Conservation (phyloP, 495 filamentous ascomycete genomes). For the Staphylotrichum tortipilum region DNA sequence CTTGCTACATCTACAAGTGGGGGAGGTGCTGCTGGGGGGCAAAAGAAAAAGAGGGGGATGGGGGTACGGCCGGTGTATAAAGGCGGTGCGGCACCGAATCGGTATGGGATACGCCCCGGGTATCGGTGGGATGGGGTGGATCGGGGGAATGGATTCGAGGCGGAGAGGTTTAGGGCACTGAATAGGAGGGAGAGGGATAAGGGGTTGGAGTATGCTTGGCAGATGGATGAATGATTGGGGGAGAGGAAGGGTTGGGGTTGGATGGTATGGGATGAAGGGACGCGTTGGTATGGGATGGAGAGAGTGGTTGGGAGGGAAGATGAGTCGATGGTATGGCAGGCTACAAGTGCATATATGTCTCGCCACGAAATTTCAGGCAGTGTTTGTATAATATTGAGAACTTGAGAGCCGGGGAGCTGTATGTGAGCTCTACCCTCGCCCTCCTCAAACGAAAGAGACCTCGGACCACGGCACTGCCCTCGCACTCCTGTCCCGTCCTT, state of each 20-base stretch:
- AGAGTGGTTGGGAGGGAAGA: too few relatives aligned
- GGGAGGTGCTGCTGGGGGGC: constrained; percentile 18
- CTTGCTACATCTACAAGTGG: constrained; percentile 36
- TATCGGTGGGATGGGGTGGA: constrained; percentile 98
- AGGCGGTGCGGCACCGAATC: constrained; percentile 76
- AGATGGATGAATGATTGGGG: constrained; percentile 67
- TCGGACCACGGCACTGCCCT: too few relatives aligned
- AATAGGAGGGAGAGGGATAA: constrained; percentile 65
- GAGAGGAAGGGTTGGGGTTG: not conserved
- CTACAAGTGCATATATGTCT: too few relatives aligned
- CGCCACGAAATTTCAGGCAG: too few relatives aligned
- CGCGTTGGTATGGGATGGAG: too few relatives aligned
- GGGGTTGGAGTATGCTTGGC: constrained; percentile 84
- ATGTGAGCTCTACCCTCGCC: not conserved
- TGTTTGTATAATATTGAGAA: not conserved
- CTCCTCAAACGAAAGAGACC: too few relatives aligned
- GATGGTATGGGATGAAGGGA: too few relatives aligned
- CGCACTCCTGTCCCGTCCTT: too few relatives aligned
- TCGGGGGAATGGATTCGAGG: constrained; percentile 88
- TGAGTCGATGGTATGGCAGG: too few relatives aligned
- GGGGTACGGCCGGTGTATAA: constrained; percentile 60
- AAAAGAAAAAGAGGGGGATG: constrained; percentile 33
- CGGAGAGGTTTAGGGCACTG: constrained; percentile 80
- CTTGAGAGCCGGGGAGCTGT: too few relatives aligned
- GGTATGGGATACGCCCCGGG: constrained; percentile 87